Evolutionary conservation across 768 basidiomycete genomes (phyloP).

Genomic region (Phanerodontia chrysosporium): DNA sequence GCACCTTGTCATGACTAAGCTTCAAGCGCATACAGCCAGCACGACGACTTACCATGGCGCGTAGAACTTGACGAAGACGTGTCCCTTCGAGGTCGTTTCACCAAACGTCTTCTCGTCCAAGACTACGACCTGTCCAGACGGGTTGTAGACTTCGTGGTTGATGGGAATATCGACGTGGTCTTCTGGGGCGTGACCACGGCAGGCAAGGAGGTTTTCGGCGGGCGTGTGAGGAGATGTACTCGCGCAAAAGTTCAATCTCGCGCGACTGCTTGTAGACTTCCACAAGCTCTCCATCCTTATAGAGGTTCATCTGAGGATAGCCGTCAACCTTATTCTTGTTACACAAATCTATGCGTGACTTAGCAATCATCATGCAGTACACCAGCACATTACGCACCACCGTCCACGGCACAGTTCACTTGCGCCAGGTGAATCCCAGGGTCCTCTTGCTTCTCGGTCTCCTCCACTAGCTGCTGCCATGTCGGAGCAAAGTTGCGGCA

Average conservation of each 20-base stretch:
- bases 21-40: neutral
- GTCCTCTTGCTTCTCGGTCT: slow-evolving; percentile 41
- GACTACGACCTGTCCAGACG: slow-evolving; percentile 34
- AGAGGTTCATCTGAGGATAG: slow-evolving; percentile 78
- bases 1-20: slow-evolving; percentile 47
- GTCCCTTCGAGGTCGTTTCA: slow-evolving; percentile 39
- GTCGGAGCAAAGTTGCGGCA: slow-evolving; percentile 78
- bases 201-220: slow-evolving; percentile 22
- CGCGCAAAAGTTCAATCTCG: slow-evolving; percentile 47
- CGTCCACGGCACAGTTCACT: slow-evolving; percentile 74
- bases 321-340: slow-evolving; percentile 57
- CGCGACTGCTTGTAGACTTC: slow-evolving; percentile 54
- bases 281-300: slow-evolving; percentile 57
- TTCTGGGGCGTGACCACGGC: slow-evolving; percentile 31
- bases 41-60: slow-evolving; percentile 68
- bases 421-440: slow-evolving; percentile 68
- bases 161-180: slow-evolving; percentile 2
- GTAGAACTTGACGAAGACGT: slow-evolving; percentile 75
- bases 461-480: slow-evolving; percentile 66
- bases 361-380: neutral
- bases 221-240: slow-evolving; percentile 49
- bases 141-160: slow-evolving; percentile 28
- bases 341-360: slow-evolving; percentile 66
- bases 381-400: slow-evolving; percentile 48
- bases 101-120: slow-evolving; percentile 46